Base-by-base conservation (phyloP, 306 rosid species). In the Albizia julibrissin region DNA sequence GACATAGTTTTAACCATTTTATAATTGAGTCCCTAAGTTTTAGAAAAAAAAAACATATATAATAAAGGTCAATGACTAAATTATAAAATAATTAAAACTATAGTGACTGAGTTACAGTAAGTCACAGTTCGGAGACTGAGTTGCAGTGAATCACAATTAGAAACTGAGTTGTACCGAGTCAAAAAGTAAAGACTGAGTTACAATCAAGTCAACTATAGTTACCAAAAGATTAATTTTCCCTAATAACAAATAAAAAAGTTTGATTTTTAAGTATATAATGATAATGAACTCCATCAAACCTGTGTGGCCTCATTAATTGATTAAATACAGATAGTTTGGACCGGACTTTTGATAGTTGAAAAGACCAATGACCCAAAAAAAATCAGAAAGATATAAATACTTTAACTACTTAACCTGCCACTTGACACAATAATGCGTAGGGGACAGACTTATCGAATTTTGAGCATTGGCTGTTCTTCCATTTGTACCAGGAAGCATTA, bases 401-500 rank as follows among this genome's bases (percentile, higher is more conserved):
- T 73, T 43, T 46, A 68, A 81, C 75, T 54, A 78, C 81, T 89
- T 79, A 37, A 95, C 99, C 97, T 91, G 96, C 93, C 68, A 95
- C 98, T 93, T 95, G 99, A 83, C 92, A 87, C 82, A 95, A 75
- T 76, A 95, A 85, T 69, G 99, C 98, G 68, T 93, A 91, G 61
- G 98, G 92, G 73, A 95, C 88, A 86, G 92, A 93, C 87, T 85
- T 91, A 80, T 93, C 99, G 68, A 95, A 95, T 85, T 95, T 95
- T 33, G 96, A 83, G 82, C 86, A 70, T 40, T 85, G 91, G 42
- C 59, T 86, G 64, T 86, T 92, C 91, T 89, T 93, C 99, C 99
- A 95, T 79, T 87, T 73, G 72, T 71, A 49, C 99, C 99, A 95
- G 54, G 89, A 84, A 61, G 86, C 82, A 24, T 95, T 86, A 74